Percentiles rank a stretch among this genome's conserved stretches.
These are phyloP conservation scores for Viola pubescens DNA, from an alignment of 441 rosid species.

Conservation along the genomic window DNA sequence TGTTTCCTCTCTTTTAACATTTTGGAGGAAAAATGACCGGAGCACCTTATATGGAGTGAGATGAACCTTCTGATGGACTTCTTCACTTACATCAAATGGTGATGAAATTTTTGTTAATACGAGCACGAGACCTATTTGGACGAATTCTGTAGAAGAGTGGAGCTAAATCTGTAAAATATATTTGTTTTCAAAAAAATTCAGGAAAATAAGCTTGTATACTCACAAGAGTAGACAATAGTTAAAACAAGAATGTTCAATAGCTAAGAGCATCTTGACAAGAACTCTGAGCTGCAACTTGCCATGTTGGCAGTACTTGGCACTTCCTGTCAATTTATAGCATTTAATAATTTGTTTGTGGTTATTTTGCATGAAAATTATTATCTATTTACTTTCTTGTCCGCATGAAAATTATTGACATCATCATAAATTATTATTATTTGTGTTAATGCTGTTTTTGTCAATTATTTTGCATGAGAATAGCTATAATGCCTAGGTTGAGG, in stretches of 20 bases:
- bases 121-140: constrained; percentile 4
- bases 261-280: neutral
- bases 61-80: neutral
- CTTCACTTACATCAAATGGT: neutral
- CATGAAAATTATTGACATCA: no score
- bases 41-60: neutral
- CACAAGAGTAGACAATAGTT: neutral
- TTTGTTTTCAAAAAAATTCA: neutral
- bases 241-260: neutral
- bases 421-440: no score
- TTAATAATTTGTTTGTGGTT: neutral
- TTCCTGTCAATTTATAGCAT: neutral
- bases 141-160: constrained; percentile 8
- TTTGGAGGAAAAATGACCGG: neutral
- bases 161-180: neutral
- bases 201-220: neutral
- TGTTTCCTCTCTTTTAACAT: neutral
- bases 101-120: neutral
- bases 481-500: no score
- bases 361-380: neutral
- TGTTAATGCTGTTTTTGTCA: no score
- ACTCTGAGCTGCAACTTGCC: neutral
- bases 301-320: neutral
- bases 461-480: no score
- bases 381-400: no score